Percentiles rank a stretch among this genome's conserved stretches.
Conservation (phyloP, 306 rosid species). For the Fragaria nilgerrensis region DNA sequence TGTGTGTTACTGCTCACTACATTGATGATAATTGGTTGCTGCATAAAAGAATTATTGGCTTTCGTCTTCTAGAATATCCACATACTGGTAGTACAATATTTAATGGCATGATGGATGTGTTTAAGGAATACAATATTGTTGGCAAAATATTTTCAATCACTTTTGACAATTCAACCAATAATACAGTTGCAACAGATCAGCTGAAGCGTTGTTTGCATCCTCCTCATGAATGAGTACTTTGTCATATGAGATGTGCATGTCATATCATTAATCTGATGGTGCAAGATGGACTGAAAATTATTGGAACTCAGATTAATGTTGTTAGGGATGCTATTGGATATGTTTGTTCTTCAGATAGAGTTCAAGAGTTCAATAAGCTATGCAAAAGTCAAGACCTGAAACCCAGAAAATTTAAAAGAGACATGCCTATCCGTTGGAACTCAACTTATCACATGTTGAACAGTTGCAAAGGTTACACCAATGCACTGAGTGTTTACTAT, state of each 20-base stretch:
- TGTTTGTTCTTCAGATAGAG: not conserved
- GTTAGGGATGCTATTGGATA: not conserved
- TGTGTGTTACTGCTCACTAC: not conserved
- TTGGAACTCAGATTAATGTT: not conserved
- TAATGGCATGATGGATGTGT: not conserved
- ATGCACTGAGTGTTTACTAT: not conserved
- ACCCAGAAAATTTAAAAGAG: not conserved
- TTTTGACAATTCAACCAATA: not conserved
- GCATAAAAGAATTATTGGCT: not conserved
- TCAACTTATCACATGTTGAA: not conserved
- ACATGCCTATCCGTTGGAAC: not conserved
- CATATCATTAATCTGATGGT: not conserved
- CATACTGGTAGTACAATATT: not conserved
- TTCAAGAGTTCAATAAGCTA: not conserved
- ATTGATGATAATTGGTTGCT: not conserved
- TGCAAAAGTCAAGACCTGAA: not conserved
- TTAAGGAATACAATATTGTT: not conserved
- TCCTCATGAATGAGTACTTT: not conserved
- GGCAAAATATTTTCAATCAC: not conserved
- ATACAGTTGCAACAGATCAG: not conserved
- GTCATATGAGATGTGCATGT: not conserved
- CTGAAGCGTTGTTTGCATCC: not conserved
- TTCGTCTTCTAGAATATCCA: conserved; percentile 1
- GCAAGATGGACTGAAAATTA: not conserved
- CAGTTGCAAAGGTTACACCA: not conserved